Percentiles rank a stretch among this genome's conserved stretches.
Evolutionary conservation across 164 flowering plant genomes (phyloP).

Genomic region (Magnolia changhungtana): DNA sequence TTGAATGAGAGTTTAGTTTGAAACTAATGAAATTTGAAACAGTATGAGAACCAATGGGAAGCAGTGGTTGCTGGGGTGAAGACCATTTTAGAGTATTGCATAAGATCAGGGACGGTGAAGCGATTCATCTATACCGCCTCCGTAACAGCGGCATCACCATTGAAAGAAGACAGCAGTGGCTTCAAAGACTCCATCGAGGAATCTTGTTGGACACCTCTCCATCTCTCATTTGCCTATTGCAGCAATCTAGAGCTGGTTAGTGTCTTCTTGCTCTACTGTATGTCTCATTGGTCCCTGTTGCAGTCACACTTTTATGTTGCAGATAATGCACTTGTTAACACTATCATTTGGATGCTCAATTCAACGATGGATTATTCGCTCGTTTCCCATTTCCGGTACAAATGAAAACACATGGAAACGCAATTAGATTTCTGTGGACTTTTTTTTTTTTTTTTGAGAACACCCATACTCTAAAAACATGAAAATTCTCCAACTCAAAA

Average conservation of each 20-base stretch:
- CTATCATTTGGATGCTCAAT: neutral
- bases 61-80: conserved; percentile 36
- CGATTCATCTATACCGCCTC: conserved; percentile 45
- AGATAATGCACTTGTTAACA: too few species aligned
- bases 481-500: too few species aligned
- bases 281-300: too few species aligned
- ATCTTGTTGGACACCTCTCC: conserved; percentile 45
- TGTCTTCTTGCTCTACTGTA: neutral
- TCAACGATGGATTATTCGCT: conserved; percentile 3
- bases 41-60: conserved; percentile 38
- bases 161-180: conserved; percentile 38
- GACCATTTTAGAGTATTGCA: conserved; percentile 32
- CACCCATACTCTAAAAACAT: too few species aligned
- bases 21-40: neutral
- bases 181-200: conserved; percentile 37
- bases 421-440: too few species aligned
- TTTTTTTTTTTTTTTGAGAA: too few species aligned
- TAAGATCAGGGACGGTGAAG: conserved; percentile 41
- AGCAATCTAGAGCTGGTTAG: conserved; percentile 15
- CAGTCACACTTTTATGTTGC: too few species aligned
- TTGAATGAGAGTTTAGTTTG: too few species aligned
- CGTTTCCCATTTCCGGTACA: neutral
- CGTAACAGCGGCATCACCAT: conserved; percentile 35
- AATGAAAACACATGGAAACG: too few species aligned
- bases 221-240: conserved; percentile 17